Percentiles rank a stretch among this genome's conserved stretches.
phyloP scores from a whole-genome alignment of 768 basidiomycete genomes.

The Rhodotorula kratochvilovae region DNA sequence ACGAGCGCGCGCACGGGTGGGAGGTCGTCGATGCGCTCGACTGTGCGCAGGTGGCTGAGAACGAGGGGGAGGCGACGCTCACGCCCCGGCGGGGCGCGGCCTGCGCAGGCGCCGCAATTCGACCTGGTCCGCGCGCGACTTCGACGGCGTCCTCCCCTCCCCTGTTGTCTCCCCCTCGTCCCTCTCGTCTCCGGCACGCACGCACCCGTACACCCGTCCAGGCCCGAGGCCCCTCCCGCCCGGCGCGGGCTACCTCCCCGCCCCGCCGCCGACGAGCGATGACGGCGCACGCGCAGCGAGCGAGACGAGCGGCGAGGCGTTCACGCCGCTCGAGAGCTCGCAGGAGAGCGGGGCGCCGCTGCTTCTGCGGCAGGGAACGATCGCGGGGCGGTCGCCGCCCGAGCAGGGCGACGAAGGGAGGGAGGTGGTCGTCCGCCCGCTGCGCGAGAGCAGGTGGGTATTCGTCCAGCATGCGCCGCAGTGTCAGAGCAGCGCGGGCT shows the following conservation, averaged over 20 bases:
- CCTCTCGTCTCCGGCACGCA: background rate
- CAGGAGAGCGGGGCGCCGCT: conserved; percentile 10
- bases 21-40: background rate
- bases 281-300: background rate
- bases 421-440: no score
- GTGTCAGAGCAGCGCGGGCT: no score
- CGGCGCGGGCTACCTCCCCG: background rate
- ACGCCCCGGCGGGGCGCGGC: background rate
- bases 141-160: background rate
- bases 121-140: conserved; percentile 10
- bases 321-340: background rate
- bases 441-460: no score
- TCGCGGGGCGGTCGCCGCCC: background rate
- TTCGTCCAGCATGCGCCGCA: no score
- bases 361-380: background rate
- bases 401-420: background rate
- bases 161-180: background rate
- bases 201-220: no score
- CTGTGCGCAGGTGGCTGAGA: background rate
- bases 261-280: background rate
- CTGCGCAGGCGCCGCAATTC: background rate
- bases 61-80: background rate
- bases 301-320: conserved; percentile 4
- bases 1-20: background rate
- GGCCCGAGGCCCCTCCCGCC: background rate